Conservation (phyloP, 148 eudicot genomes). For the Vaccinium myrtillus region DNA sequence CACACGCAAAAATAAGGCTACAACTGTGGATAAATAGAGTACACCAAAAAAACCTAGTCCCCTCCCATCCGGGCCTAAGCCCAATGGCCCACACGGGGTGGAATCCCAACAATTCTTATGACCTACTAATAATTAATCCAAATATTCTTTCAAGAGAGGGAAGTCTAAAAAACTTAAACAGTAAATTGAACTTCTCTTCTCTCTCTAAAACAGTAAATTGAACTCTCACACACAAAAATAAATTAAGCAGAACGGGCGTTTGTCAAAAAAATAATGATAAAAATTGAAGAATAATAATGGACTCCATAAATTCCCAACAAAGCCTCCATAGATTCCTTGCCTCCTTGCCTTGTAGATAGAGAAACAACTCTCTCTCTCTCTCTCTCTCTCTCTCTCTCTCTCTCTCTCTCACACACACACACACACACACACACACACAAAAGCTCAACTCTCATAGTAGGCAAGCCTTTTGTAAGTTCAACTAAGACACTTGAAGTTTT, state of each 20-base stretch:
- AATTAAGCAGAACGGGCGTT: too few species aligned
- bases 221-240: too few species aligned
- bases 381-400: slow-evolving; percentile 5
- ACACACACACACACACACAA: background rate
- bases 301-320: slow-evolving; percentile 10
- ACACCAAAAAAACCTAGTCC: too few species aligned
- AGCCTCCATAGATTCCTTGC: background rate
- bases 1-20: too few species aligned
- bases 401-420: background rate
- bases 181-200: too few species aligned
- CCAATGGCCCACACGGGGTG: too few species aligned
- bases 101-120: background rate
- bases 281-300: background rate
- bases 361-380: background rate
- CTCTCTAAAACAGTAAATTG: too few species aligned
- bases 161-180: background rate
- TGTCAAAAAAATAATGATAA: too few species aligned
- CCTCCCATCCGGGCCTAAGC: too few species aligned
- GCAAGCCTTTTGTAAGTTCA: background rate
- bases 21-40: too few species aligned
- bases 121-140: background rate
- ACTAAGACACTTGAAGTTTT: background rate
- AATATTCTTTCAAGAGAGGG: background rate
- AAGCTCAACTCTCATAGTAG: background rate
- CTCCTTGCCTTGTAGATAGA: background rate